These are phyloP conservation scores for Nigrospora sphaerica DNA, from an alignment of 2,329 filamentous ascomycete genomes.

Conservation along the genomic window DNA sequence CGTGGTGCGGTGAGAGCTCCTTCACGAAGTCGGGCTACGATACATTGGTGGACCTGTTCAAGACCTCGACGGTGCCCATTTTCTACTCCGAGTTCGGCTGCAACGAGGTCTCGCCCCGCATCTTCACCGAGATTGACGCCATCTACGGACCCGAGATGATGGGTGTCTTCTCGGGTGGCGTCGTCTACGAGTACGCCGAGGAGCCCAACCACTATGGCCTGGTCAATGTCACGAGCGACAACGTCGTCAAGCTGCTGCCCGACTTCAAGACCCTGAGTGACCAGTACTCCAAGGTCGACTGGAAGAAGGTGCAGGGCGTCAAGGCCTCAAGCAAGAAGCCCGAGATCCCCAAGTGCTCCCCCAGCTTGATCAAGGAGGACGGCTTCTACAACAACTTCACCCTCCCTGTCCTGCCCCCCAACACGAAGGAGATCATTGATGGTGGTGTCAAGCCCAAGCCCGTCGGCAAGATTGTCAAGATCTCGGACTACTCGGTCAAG, in stretches of 20 bases:
- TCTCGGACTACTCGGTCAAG: constrained; percentile 55
- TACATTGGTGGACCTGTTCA: constrained; percentile 57
- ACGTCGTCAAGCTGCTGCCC: constrained; percentile 48
- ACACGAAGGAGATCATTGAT: constrained; percentile 65
- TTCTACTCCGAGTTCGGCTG: constrained; percentile 82
- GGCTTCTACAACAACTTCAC: constrained; percentile 76
- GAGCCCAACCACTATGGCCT: constrained; percentile 62
- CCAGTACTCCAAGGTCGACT: constrained; percentile 71
- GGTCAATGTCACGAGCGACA: constrained; percentile 47
- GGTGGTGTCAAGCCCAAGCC: constrained; percentile 64
- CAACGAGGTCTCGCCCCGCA: constrained; percentile 62
- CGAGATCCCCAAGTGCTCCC: constrained; percentile 54
- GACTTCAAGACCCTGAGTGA: constrained; percentile 69
- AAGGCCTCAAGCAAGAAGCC: constrained; percentile 47
- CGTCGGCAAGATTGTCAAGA: constrained; percentile 59
- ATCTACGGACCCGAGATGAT: constrained; percentile 69
- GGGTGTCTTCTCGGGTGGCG: constrained; percentile 61
- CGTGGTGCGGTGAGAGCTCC: constrained; percentile 61
- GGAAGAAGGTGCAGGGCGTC: constrained; percentile 56
- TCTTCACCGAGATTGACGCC: constrained; percentile 68
- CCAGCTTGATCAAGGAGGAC: constrained; percentile 57
- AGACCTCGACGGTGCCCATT: constrained; percentile 59
- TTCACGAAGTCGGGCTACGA: constrained; percentile 58
- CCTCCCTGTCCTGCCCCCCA: constrained; percentile 61
- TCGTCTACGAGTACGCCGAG: constrained; percentile 76